A percentile compares a stretch with the other conserved stretches of the same genome.
phyloP scores from a whole-genome alignment of 164 flowering plant genomes.

The Liriodendron chinense region DNA sequence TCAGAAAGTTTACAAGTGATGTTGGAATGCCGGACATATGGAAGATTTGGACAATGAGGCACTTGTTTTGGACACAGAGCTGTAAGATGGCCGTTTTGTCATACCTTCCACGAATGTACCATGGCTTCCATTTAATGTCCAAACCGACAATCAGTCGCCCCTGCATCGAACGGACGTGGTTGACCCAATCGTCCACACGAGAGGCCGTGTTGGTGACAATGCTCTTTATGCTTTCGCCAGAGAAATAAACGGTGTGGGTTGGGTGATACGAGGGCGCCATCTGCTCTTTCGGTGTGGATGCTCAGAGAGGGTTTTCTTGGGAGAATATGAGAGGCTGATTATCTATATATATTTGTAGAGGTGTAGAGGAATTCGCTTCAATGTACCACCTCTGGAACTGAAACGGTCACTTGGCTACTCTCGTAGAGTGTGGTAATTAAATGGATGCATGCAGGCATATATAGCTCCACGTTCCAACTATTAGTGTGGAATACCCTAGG shows the following conservation, averaged over 20 bases:
- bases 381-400: too few relatives aligned
- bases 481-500: too few relatives aligned
- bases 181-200: conserved; percentile 11
- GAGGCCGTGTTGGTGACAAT: conserved; percentile 7
- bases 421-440: too few relatives aligned
- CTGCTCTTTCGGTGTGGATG: too few relatives aligned
- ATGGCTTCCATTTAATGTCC: conserved; percentile 1
- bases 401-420: too few relatives aligned
- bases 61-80: not conserved
- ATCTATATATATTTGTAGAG: too few relatives aligned
- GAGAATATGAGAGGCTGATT: too few relatives aligned
- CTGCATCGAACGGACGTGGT: not conserved
- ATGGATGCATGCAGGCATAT: too few relatives aligned
- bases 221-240: conserved; percentile 5
- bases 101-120: not conserved
- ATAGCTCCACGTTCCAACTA: too few relatives aligned
- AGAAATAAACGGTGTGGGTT: not conserved
- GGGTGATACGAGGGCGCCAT: not conserved
- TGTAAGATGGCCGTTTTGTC: conserved; percentile 8
- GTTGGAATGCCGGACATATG: not conserved
- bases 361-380: too few relatives aligned
- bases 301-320: too few relatives aligned
- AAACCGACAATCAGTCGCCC: not conserved
- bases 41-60: conserved; percentile 6
- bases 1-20: not conserved